Evolutionary conservation across 305 asterid genomes (phyloP), one percentile per base, ranked within the genome.

Genomic region (Fraxinus greggii): DNA sequence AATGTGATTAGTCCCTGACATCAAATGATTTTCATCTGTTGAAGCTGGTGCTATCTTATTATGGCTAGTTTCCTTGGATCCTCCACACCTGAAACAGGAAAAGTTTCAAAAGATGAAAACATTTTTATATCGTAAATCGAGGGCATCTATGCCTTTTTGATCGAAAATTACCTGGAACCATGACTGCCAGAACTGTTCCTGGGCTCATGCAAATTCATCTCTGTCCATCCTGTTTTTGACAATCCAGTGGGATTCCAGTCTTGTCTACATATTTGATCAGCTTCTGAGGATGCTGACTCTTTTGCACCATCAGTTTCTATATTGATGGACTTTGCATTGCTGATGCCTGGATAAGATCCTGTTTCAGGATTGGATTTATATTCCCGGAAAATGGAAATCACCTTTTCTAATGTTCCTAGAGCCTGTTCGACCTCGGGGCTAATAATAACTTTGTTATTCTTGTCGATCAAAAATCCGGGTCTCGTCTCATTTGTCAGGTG

Each of bases 381-480:
- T 81, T 84, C 92, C 75, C 93, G 91, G 1, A 90, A n/a, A 24
- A 92, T 63, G 29, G 88, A 82, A 70, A 95, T 92, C 15, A 87
- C 91, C 88, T 86, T 88, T 32, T 90, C 93, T 84, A 95, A 75
- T 70, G 91, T 92, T 56, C 65, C 88, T 81, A 95, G 83, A 86
- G 98, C 98, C 81, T 70, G 83, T 88, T 77, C 85, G 79, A 95
- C 97, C 87, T 88, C 88, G 0, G 91, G 91, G 76, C 96, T 88
- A 82, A 90, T 75, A 24, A 23, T 45, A 42, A 83, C 77, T 72
- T 87, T 88, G 74, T 76, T 67, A 54, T 85, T 72, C 33, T 77
- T 35, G 75, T 81, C 83, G 1, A 31, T 23, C 24, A 32, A 70
- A 70, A 70, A 13, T 5, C 31, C 7, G 26, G 75, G 42, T 29